These are phyloP conservation scores for Candida maesae DNA, from an alignment of 805 yeast genomes.

Conservation along the genomic window DNA sequence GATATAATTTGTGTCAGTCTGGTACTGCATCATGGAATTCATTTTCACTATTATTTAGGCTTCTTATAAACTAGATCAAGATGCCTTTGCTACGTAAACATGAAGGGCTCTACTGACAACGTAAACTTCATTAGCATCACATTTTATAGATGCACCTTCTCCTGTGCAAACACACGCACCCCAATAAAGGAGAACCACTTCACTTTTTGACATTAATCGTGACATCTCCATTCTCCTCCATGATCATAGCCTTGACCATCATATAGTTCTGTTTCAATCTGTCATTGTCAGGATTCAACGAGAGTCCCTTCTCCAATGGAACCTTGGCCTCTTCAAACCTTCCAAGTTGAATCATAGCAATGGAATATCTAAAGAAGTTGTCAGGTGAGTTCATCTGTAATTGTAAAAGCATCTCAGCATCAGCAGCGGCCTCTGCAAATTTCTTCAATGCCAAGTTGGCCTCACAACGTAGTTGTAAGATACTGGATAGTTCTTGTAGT, in stretches of 20 bases:
- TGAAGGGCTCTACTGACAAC: too few relatives aligned
- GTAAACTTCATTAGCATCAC: too few relatives aligned
- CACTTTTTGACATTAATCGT: conserved; percentile 1
- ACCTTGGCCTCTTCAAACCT: conserved; percentile 58
- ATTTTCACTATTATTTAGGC: too few relatives aligned
- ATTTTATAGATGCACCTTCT: too few relatives aligned
- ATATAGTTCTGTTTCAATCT: conserved; percentile 47
- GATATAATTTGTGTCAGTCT: too few relatives aligned
- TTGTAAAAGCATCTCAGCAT: conserved; percentile 45
- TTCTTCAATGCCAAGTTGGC: conserved; percentile 54
- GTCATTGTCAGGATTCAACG: conserved; percentile 53
- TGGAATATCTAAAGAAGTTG: conserved; percentile 68
- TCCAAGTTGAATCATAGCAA: conserved; percentile 58
- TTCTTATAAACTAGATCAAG: too few relatives aligned
- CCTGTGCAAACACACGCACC: too few relatives aligned
- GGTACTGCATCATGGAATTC: too few relatives aligned
- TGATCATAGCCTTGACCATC: conserved; percentile 43
- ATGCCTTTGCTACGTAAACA: too few relatives aligned
- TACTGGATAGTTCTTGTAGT: conserved; percentile 60
- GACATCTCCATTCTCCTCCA: conserved; percentile 56
- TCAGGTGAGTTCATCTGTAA: conserved; percentile 47
- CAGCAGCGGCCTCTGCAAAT: conserved; percentile 59
- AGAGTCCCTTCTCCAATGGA: conserved; percentile 69
- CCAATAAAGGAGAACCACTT: too few relatives aligned
- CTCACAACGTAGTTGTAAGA: conserved; percentile 69